These are phyloP conservation scores for Huntiella abstrusa DNA, from an alignment of 2,329 filamentous ascomycete genomes.

Conservation along the genomic window DNA sequence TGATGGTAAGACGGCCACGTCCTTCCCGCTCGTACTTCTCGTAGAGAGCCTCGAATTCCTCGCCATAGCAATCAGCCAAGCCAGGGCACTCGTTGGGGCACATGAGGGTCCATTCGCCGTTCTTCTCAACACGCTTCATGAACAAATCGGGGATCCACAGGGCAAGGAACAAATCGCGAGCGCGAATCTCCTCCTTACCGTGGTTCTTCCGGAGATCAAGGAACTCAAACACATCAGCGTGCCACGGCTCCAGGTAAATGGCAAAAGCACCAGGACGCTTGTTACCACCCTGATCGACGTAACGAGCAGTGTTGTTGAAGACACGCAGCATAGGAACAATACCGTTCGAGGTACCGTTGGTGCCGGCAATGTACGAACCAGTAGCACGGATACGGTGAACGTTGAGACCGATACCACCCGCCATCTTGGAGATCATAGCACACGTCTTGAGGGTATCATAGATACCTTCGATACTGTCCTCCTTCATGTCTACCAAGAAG, in stretches of 20 bases:
- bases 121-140: slow-evolving; percentile 98
- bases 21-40: slow-evolving; percentile 80
- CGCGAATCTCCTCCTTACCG: slow-evolving; percentile 93
- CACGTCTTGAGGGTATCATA: slow-evolving; percentile 98
- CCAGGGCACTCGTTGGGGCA: slow-evolving; percentile 93
- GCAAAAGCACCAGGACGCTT: slow-evolving; percentile 97
- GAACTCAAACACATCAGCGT: slow-evolving; percentile 93
- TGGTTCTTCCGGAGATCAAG: slow-evolving; percentile 98
- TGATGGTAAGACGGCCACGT: slow-evolving; percentile 74
- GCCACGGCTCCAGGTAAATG: slow-evolving; percentile 98
- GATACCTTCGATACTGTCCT: slow-evolving; percentile 97
- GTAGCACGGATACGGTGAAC: slow-evolving; percentile 93
- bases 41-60: slow-evolving; percentile 91
- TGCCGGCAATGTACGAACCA: slow-evolving; percentile 93
- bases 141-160: slow-evolving; percentile 98
- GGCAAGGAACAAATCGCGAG: slow-evolving; percentile 91
- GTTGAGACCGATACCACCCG: slow-evolving; percentile 92
- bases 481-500: slow-evolving; percentile 99
- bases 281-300: slow-evolving; percentile 97
- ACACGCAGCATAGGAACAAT: slow-evolving; percentile 96
- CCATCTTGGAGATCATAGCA: slow-evolving; percentile 99
- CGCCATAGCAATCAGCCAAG: slow-evolving; percentile 88
- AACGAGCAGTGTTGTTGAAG: slow-evolving; percentile 97
- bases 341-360: slow-evolving; percentile 94
- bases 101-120: slow-evolving; percentile 93